Evolutionary conservation across 2,329 filamentous ascomycete species (phyloP).

Genomic region (Chaetothyriales sp.): DNA sequence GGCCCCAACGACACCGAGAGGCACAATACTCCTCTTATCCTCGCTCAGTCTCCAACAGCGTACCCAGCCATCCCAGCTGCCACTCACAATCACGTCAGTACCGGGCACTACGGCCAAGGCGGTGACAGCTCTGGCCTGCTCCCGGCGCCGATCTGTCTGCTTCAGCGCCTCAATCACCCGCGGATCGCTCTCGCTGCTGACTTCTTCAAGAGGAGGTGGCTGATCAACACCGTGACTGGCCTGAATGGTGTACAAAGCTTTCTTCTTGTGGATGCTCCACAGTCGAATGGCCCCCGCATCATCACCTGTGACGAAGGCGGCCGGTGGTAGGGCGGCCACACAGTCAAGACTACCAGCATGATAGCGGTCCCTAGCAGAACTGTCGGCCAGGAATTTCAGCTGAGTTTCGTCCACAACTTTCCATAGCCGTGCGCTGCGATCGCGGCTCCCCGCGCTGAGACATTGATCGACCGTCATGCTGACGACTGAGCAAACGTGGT

Average conservation of each 20-base stretch:
- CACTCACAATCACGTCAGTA: slow-evolving; percentile 76
- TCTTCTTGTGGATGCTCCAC: slow-evolving; percentile 90
- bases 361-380: slow-evolving; percentile 34
- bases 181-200: slow-evolving; percentile 56
- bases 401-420: slow-evolving; percentile 93
- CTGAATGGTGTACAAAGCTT: slow-evolving; percentile 65
- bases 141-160: slow-evolving; percentile 41
- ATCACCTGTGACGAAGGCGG: slow-evolving; percentile 83
- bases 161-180: slow-evolving; percentile 33
- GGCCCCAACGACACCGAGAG: slow-evolving; percentile 51
- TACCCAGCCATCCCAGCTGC: slow-evolving; percentile 85
- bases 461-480: slow-evolving; percentile 76
- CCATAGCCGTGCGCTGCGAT: slow-evolving; percentile 85
- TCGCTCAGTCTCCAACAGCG: slow-evolving; percentile 71
- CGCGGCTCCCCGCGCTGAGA: slow-evolving; percentile 75
- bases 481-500: slow-evolving; percentile 71
- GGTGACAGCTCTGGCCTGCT: slow-evolving; percentile 72
- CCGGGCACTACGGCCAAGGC: slow-evolving; percentile 75
- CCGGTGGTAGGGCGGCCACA: slow-evolving; percentile 75
- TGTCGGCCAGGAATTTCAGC: slow-evolving; percentile 78
- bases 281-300: slow-evolving; percentile 78
- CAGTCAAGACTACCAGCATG: slow-evolving; percentile 79
- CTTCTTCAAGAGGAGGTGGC: slow-evolving; percentile 48
- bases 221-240: slow-evolving; percentile 76
- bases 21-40: slow-evolving; percentile 65